Evolutionary conservation across 2,329 filamentous ascomycete genomes (phyloP).

Genomic region (Cladosporium austrohemisphaericum): DNA sequence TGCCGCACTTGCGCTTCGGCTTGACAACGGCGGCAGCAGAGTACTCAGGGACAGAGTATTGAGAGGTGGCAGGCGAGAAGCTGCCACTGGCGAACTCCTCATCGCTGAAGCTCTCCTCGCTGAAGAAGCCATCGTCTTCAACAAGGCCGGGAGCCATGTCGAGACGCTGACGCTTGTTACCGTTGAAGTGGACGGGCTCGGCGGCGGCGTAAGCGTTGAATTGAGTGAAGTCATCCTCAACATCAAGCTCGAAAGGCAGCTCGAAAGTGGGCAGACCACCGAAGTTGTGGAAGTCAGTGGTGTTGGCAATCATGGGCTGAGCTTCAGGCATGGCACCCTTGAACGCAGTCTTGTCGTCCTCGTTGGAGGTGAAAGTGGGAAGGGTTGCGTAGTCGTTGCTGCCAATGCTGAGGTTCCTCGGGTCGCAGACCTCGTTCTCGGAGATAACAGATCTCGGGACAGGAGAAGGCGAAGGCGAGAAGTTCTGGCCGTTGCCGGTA

Average conservation of each 20-base stretch:
- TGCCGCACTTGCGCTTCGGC: slow-evolving; percentile 28
- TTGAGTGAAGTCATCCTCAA: slow-evolving; percentile 80
- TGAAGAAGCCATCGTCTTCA: slow-evolving; percentile 73
- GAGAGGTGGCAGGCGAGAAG: slow-evolving; percentile 59
- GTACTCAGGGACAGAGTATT: slow-evolving; percentile 36
- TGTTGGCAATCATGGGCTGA: slow-evolving; percentile 31
- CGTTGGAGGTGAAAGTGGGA: slow-evolving; percentile 57
- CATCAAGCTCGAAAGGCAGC: slow-evolving; percentile 84
- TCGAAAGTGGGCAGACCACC: slow-evolving; percentile 71
- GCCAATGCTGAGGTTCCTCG: slow-evolving; percentile 77
- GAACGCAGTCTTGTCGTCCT: slow-evolving; percentile 49
- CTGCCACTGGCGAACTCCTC: slow-evolving; percentile 62
- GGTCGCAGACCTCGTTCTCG: slow-evolving; percentile 76
- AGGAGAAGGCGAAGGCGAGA: slow-evolving; percentile 77
- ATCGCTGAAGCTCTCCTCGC: slow-evolving; percentile 71
- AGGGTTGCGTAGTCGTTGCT: slow-evolving; percentile 63
- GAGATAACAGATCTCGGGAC: slow-evolving; percentile 66
- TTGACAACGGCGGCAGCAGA: slow-evolving; percentile 26
- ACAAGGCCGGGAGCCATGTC: slow-evolving; percentile 58
- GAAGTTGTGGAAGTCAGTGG: slow-evolving; percentile 47
- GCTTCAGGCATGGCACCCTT: slow-evolving; percentile 35
- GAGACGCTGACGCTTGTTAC: slow-evolving; percentile 70
- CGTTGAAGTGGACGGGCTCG: slow-evolving; percentile 56
- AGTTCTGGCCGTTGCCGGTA: slow-evolving; percentile 64
- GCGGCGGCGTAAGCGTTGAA: slow-evolving; percentile 67